Evolutionary conservation across 345 rosid genomes (phyloP).

Genomic region (Populus davidiana): DNA sequence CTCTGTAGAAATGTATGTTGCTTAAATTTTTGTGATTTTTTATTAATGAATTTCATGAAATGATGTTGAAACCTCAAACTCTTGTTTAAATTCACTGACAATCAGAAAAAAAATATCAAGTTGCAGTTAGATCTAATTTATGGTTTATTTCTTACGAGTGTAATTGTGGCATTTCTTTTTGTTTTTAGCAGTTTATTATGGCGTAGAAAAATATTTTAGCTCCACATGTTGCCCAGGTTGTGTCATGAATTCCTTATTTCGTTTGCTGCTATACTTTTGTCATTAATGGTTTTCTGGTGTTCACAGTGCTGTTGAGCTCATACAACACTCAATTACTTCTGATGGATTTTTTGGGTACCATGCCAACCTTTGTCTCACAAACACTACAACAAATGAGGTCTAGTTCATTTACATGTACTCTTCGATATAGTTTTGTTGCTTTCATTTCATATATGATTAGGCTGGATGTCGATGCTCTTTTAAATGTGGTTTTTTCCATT

Average conservation of each 20-base stretch:
- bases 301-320: slow-evolving; percentile 78
- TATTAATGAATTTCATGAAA: neutral
- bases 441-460: too few relatives aligned
- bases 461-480: too few relatives aligned
- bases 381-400: too few relatives aligned
- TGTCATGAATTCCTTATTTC: neutral
- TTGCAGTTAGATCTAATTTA: neutral
- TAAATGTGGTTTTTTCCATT: too few relatives aligned
- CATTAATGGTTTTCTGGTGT: slow-evolving; percentile 14
- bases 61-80: neutral
- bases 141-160: neutral
- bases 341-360: too few relatives aligned
- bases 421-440: too few relatives aligned
- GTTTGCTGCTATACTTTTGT: neutral
- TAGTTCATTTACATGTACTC: too few relatives aligned
- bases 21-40: neutral
- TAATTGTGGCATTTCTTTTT: slow-evolving; percentile 16
- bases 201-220: slow-evolving; percentile 65
- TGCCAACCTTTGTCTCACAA: too few relatives aligned
- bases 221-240: slow-evolving; percentile 70
- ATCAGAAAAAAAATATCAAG: neutral
- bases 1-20: neutral
- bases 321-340: too few relatives aligned
- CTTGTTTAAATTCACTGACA: neutral
- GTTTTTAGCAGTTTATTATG: slow-evolving; percentile 66